Percentiles rank a stretch among this genome's conserved stretches.
phyloP scores from a whole-genome alignment of 768 basidiomycete species.

The Lactarius evosmus region DNA sequence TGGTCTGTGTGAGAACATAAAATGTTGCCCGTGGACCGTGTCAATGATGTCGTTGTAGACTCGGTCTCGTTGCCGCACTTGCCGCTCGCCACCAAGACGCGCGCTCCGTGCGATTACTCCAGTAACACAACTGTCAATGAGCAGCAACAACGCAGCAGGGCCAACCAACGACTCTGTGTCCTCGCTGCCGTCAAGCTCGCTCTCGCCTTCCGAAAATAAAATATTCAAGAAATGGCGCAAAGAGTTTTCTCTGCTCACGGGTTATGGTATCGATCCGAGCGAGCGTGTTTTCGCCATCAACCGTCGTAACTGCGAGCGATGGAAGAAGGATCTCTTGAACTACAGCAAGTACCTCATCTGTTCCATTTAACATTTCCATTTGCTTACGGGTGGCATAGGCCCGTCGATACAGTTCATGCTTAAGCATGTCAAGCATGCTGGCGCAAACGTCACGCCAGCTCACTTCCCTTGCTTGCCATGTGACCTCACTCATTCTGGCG shows the following conservation, averaged over 20 bases:
- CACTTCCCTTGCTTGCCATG: constrained; percentile 87
- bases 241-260: constrained; percentile 48
- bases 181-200: neutral
- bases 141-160: constrained; percentile 1
- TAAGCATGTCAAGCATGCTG: constrained; percentile 76
- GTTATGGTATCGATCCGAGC: constrained; percentile 46
- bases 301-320: constrained; percentile 48
- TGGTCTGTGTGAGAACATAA: neutral
- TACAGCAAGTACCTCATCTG: constrained; percentile 41
- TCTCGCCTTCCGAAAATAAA: constrained; percentile 29
- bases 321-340: constrained; percentile 47
- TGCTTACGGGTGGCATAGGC: constrained; percentile 45
- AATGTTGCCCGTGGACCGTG: neutral
- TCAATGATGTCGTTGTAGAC: neutral
- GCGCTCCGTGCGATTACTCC: neutral
- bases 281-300: constrained; percentile 39
- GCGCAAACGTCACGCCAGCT: constrained; percentile 63
- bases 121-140: neutral
- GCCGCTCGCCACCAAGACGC: neutral
- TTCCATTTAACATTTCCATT: neutral
- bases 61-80: neutral
- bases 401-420: constrained; percentile 89
- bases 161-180: neutral
- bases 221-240: constrained; percentile 51
- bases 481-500: constrained; percentile 68